Evolutionary conservation across 768 basidiomycete genomes (phyloP), one percentile per base, ranked within the genome.

Genomic region (Podaxis sp.): DNA sequence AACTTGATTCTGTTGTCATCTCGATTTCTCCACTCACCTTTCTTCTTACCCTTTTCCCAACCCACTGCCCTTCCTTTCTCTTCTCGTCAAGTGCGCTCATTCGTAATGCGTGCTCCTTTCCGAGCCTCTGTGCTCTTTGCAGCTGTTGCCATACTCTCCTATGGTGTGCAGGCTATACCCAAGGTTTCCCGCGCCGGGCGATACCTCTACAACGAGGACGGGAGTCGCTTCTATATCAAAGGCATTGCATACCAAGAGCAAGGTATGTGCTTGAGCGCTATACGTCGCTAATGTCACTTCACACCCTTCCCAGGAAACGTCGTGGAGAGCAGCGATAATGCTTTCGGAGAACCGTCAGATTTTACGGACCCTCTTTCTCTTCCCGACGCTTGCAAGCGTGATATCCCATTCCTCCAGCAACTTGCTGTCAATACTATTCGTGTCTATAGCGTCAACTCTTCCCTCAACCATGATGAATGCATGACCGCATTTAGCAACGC

Each of bases 191-290:
- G 92, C 49, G 71, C 77, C 29, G 94, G 92, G 37, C 84, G 85
- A 69, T 96, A 94, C 72, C 86, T 96, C 47, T 96, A 94, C 75
- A 83, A 82, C 43, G 82, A 82, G 3, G 82, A 85, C 55, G 92
- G 93, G 2, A 86, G 71, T 41, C 77, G 95, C 57, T 96, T 96
- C 76, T 95, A 87, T 75, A 90, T 97, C 76, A 93, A 92, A 74
- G 93, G 92, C 57, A 76, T 94, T 59, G 90, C 91, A 11, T 94
- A 94, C 74, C 92, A 94, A 72, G 80, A 84, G 64, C 91, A 94
- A 76, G 93, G 94, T 86, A 61, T 61, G 64, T 17, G 49, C 37
- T 64, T 43, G 8, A 12, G 60, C 46, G 15, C 46, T 25, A 46
- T 64, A n/a, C 11, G 4, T 46, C 13, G 29, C 25, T 9, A 55